These are phyloP conservation scores for Choanephora cucurbitarum DNA, from an alignment of 371 early-diverging fungal species.

Conservation along the genomic window DNA sequence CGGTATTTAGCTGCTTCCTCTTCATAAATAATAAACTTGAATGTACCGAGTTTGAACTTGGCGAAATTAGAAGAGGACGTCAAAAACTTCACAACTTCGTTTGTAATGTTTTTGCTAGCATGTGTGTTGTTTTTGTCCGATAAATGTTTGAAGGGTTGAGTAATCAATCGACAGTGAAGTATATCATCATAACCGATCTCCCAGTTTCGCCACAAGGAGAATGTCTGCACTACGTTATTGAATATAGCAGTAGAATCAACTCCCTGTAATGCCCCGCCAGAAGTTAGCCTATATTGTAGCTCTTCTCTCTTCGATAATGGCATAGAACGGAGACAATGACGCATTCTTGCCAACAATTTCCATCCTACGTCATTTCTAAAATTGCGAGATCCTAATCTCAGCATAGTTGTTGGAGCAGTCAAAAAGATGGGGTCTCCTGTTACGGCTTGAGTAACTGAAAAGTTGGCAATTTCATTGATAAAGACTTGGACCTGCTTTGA, in stretches of 20 bases:
- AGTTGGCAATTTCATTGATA: slow-evolving; percentile 60
- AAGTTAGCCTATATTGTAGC: slow-evolving; percentile 52
- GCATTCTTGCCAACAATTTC: slow-evolving; percentile 74
- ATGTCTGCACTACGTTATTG: slow-evolving; percentile 47
- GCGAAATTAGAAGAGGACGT: slow-evolving; percentile 40
- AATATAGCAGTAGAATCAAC: slow-evolving; percentile 53
- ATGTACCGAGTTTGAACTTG: slow-evolving; percentile 29
- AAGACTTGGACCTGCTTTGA: slow-evolving; percentile 64
- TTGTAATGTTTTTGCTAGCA: slow-evolving; percentile 12
- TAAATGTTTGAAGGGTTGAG: slow-evolving; percentile 49
- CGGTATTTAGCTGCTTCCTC: slow-evolving; percentile 38
- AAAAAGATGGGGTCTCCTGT: slow-evolving; percentile 73
- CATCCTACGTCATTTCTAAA: slow-evolving; percentile 76
- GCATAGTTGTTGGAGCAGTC: slow-evolving; percentile 70
- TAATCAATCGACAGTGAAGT: slow-evolving; percentile 52
- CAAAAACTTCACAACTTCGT: slow-evolving; percentile 38
- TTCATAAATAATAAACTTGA: slow-evolving; percentile 50
- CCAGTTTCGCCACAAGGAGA: slow-evolving; percentile 71
- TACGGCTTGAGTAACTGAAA: slow-evolving; percentile 49
- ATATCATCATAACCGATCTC: slow-evolving; percentile 57
- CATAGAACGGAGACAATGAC: slow-evolving; percentile 64
- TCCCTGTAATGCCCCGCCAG: slow-evolving; percentile 35
- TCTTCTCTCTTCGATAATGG: slow-evolving; percentile 35
- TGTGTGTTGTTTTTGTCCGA: background rate
- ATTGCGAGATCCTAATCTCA: slow-evolving; percentile 67